A percentile compares a stretch with the other conserved stretches of the same genome.
phyloP scores from a whole-genome alignment of 495 filamentous ascomycete genomes.

The Aspergillus avenaceus region DNA sequence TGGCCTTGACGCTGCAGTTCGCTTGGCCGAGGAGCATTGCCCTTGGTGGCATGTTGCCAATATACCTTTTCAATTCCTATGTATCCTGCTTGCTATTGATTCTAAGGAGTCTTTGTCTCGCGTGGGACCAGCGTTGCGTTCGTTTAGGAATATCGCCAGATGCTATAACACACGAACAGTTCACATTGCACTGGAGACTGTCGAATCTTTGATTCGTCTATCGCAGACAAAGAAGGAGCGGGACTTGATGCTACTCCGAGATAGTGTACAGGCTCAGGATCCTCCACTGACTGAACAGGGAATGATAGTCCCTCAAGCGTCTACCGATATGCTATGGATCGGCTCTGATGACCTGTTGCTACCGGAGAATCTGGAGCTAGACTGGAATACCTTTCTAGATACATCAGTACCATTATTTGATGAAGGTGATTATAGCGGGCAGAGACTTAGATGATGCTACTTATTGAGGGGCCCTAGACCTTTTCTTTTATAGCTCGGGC shows the following conservation, averaged over 20 bases:
- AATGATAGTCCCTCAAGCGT: neutral
- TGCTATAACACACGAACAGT: neutral
- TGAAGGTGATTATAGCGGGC: neutral
- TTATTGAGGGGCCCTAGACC: too few relatives aligned
- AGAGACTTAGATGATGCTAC: neutral
- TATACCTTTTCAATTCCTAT: constrained; percentile 48
- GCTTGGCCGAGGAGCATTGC: constrained; percentile 23
- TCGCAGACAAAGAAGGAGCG: neutral
- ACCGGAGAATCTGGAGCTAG: neutral
- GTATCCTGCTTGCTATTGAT: constrained; percentile 46
- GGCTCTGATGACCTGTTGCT: neutral
- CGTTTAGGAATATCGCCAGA: constrained; percentile 32
- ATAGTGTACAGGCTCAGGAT: neutral
- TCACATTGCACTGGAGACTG: neutral
- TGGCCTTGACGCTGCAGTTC: constrained; percentile 24
- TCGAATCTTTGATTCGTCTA: neutral
- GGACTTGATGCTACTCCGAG: neutral
- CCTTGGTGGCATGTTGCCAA: constrained; percentile 52
- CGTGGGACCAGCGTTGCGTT: constrained; percentile 41
- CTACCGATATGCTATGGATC: neutral
- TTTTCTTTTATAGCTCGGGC: too few relatives aligned
- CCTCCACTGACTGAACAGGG: neutral
- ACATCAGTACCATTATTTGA: neutral
- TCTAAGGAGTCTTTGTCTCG: constrained; percentile 37
- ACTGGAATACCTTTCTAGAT: neutral